phyloP scores from a whole-genome alignment of 1,284 basidiomycete genomes.

The Apiotrichum sp. region DNA sequence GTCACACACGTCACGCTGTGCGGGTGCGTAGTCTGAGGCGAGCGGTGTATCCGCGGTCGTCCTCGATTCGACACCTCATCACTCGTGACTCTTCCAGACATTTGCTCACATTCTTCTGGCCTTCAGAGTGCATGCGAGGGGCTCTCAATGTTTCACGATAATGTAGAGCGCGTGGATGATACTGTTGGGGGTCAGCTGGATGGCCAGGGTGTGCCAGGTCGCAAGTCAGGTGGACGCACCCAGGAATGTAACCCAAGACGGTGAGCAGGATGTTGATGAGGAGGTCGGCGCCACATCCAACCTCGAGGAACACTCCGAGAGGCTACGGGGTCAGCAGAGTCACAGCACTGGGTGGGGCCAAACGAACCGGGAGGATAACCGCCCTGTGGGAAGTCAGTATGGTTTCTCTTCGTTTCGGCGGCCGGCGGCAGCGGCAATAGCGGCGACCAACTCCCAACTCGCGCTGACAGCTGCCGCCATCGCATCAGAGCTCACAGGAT shows the following conservation, averaged over 20 bases:
- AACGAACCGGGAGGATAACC: no score
- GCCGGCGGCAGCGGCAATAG: no score
- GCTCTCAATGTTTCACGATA: slow-evolving; percentile 27
- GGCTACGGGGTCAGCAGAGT: slow-evolving; percentile 12
- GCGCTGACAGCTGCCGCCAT: no score
- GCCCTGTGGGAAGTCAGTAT: no score
- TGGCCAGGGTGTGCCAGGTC: background rate
- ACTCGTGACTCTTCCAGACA: no score
- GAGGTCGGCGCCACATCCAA: slow-evolving; percentile 38
- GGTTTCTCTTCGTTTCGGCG: no score
- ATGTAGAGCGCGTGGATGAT: slow-evolving; percentile 20
- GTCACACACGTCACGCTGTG: no score
- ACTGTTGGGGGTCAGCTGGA: background rate
- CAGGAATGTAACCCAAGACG: slow-evolving; percentile 40
- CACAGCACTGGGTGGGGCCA: no score
- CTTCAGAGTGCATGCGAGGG: slow-evolving; percentile 1
- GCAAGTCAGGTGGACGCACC: slow-evolving; percentile 10
- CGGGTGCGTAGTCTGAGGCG: no score
- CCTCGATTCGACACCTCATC: no score
- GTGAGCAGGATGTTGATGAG: slow-evolving; percentile 41
- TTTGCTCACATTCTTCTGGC: background rate
- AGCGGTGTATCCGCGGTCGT: no score
- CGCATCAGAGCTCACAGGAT: no score
- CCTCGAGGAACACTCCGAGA: slow-evolving; percentile 45
- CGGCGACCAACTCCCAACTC: background rate